Conservation (phyloP, 768 basidiomycete genomes). For the Lactarius tabidus region DNA sequence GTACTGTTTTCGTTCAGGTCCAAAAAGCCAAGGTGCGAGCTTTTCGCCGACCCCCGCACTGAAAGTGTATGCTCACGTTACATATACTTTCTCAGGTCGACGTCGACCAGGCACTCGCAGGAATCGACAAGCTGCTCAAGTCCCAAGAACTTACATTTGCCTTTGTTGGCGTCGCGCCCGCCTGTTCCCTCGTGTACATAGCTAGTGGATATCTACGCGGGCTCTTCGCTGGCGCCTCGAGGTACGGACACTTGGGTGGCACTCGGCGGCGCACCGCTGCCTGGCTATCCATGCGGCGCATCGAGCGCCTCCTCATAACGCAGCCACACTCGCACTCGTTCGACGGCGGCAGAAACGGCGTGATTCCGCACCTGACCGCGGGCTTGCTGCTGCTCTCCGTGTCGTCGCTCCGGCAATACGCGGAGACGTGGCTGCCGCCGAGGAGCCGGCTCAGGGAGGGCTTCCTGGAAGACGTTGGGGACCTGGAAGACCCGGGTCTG, state of each 20-base stretch:
- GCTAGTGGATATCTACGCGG: conserved; percentile 48
- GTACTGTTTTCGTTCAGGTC: conserved; percentile 85
- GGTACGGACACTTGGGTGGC: conserved; percentile 56
- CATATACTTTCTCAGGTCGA: conserved; percentile 58
- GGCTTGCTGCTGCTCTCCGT: conserved; percentile 73
- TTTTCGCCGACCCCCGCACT: neutral
- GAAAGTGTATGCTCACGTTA: neutral
- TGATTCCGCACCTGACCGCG: conserved; percentile 55
- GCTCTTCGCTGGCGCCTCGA: conserved; percentile 48
- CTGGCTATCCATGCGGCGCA: conserved; percentile 73
- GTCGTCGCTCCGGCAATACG: conserved; percentile 62
- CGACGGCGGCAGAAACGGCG: conserved; percentile 27
- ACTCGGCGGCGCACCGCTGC: conserved; percentile 47
- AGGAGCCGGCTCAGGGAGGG: conserved; percentile 64
- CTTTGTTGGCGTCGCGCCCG: conserved; percentile 93
- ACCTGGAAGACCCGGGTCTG: conserved; percentile 73
- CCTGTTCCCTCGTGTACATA: conserved; percentile 74
- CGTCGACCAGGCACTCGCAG: conserved; percentile 82
- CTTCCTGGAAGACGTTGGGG: conserved; percentile 80
- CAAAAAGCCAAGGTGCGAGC: conserved; percentile 89
- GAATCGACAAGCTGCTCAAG: conserved; percentile 90
- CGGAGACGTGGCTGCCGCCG: conserved; percentile 49
- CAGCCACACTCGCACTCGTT: conserved; percentile 35
- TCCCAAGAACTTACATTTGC: conserved; percentile 96
- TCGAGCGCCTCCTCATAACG: conserved; percentile 63